Base-by-base conservation (phyloP, 2,329 filamentous ascomycete species). In the Ophiostoma fasciatum region DNA sequence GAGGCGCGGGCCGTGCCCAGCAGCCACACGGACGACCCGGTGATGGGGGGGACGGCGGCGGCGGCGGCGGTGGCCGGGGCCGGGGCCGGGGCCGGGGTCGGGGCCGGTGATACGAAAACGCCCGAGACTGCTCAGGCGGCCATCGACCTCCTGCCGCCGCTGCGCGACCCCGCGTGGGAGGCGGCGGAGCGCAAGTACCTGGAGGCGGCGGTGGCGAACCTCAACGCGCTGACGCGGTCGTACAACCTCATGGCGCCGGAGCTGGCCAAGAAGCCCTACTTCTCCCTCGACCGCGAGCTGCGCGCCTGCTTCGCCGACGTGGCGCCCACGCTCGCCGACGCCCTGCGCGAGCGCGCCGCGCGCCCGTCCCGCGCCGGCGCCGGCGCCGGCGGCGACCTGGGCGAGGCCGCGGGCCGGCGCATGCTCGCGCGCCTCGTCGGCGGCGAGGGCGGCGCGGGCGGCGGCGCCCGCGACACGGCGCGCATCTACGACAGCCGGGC, bases 221-320 rank as follows among this genome's bases (percentile, higher is more conserved):
- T 96, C 38, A 96, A 96, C 56, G 57, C 60, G 21, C 65, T 92
- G 33, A 79, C 84, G 7, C 73, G 90, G 19, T 82, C 82, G 12
- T 98, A 98, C 62, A 96, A 96, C 49, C 71, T 96, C 4, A 88
- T 93, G 75, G 88, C 90, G 0, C 90, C 90, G 0, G 78, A 84
- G 37, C 66, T 94, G 2, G 87, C 88, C 3, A 92, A 90, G 58
- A 94, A 94, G 55, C 83, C 88, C 0, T 96, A 96, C 55, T 85
- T 84, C 51, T 77, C 68, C 3, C 71, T 96, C 7, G 73, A 85
- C 30, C 74, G 88, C 33, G 90, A 98, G 57, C 65, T 96, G 13
- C 68, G 66, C 21, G 65, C 71, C 3, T 94, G 87, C 53, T 96
- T 77, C 51, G 80, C 84, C 1, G 87, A 94, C 41, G 78, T 93